Evolutionary conservation across 2,329 filamentous ascomycete genomes (phyloP).

Genomic region (Penicillium hesseltinei): DNA sequence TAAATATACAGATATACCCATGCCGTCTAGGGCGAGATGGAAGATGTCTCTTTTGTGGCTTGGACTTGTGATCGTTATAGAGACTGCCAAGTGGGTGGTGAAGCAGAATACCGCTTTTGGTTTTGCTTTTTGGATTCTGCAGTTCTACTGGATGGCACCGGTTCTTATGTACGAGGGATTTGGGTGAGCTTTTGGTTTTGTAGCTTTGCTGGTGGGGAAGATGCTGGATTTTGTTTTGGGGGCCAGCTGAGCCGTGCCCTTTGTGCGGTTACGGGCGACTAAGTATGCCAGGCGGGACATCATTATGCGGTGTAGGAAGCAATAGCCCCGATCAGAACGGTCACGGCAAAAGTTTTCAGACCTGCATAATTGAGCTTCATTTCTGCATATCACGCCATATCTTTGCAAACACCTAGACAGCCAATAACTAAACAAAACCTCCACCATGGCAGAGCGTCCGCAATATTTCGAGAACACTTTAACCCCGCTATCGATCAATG

Average conservation of each 20-base stretch:
- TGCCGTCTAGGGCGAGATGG: too few species aligned
- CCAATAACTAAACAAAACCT: neutral
- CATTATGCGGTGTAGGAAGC: neutral
- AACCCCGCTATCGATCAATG: constrained; percentile 13
- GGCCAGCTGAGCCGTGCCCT: neutral
- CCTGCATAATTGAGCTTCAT: neutral
- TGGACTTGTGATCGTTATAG: too few species aligned
- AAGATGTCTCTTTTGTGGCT: too few species aligned
- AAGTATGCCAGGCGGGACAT: too few species aligned
- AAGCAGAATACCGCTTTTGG: too few species aligned
- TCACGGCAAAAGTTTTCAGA: neutral
- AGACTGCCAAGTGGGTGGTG: too few species aligned
- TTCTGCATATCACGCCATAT: constrained; percentile 14
- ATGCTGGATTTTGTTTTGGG: neutral
- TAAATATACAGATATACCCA: too few species aligned
- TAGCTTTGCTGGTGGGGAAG: neutral
- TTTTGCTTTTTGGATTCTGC: too few species aligned
- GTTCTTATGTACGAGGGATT: too few species aligned
- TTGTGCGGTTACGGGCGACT: neutral
- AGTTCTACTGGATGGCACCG: too few species aligned
- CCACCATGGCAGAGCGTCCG: constrained; percentile 21
- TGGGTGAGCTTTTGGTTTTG: too few species aligned
- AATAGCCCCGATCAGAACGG: neutral
- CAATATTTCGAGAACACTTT: constrained; percentile 25
- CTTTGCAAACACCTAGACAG: neutral